These are phyloP conservation scores for Emergomyces orientalis DNA, from an alignment of 2,329 filamentous ascomycete genomes.

Conservation along the genomic window DNA sequence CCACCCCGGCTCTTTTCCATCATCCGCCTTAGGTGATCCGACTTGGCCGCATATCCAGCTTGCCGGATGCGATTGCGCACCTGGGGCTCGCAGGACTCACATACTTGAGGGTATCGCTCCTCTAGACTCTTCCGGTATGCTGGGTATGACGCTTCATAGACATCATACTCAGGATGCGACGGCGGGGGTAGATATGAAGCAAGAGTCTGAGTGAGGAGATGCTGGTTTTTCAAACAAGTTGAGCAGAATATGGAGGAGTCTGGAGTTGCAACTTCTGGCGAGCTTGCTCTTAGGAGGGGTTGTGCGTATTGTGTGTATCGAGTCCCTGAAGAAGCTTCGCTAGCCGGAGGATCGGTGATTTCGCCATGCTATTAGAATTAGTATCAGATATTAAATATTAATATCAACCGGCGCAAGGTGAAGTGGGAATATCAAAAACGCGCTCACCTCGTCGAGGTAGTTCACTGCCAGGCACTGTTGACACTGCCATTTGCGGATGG, in stretches of 20 bases:
- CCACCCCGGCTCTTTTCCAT: slow-evolving; percentile 52
- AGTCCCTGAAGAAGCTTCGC: slow-evolving; percentile 41
- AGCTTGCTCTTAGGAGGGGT: slow-evolving; percentile 40
- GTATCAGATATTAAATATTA: slow-evolving; percentile 15
- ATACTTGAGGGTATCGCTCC: slow-evolving; percentile 79
- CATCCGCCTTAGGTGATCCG: slow-evolving; percentile 67
- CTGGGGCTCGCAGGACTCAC: slow-evolving; percentile 64
- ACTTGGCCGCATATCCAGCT: slow-evolving; percentile 71
- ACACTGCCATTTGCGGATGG: slow-evolving; percentile 61
- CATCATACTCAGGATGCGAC: slow-evolving; percentile 57
- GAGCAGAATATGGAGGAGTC: slow-evolving; percentile 54
- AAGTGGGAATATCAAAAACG: not conserved
- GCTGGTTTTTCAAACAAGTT: slow-evolving; percentile 81
- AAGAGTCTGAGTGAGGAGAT: slow-evolving; percentile 63
- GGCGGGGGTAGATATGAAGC: slow-evolving; percentile 66
- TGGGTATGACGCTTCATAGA: slow-evolving; percentile 60
- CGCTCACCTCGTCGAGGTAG: slow-evolving; percentile 69
- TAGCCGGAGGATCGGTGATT: slow-evolving; percentile 74
- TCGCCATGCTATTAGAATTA: slow-evolving; percentile 58
- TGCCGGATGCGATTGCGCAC: slow-evolving; percentile 61
- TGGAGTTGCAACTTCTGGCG: slow-evolving; percentile 23
- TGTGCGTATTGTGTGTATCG: slow-evolving; percentile 42
- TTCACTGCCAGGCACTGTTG: slow-evolving; percentile 75
- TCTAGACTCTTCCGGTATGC: slow-evolving; percentile 65
- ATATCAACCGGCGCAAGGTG: slow-evolving; percentile 11